Conservation (phyloP, 2,329 filamentous ascomycete genomes). For the Cytospora paraplurivora region DNA sequence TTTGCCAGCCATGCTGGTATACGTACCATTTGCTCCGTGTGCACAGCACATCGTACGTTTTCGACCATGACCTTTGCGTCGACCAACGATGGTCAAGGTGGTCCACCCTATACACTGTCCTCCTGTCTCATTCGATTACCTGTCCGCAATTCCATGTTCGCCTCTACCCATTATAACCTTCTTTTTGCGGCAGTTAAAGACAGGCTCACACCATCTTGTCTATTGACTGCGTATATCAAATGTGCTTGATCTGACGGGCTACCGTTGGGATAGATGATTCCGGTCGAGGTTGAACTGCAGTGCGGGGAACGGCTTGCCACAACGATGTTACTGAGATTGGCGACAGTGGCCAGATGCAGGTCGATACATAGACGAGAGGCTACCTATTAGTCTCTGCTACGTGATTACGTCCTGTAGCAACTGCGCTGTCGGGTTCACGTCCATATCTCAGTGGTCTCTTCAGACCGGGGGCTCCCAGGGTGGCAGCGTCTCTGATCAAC, state of each 20-base stretch:
- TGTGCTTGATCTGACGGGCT: conserved; percentile 1
- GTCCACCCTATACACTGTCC: neutral
- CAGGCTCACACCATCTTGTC: conserved; percentile 14
- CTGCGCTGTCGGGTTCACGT: too few species aligned
- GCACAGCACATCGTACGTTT: neutral
- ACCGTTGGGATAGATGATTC: conserved; percentile 12
- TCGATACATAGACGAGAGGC: too few species aligned
- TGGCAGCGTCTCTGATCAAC: too few species aligned
- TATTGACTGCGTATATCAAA: conserved; percentile 6
- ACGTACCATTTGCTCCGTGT: neutral
- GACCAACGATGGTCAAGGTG: neutral
- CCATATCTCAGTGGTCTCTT: too few species aligned
- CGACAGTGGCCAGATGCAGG: too few species aligned
- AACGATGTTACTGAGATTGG: neutral
- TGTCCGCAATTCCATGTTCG: neutral
- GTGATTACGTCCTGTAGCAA: too few species aligned
- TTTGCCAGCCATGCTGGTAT: neutral
- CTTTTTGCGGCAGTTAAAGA: neutral
- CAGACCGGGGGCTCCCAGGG: too few species aligned
- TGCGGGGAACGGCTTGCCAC: conserved; percentile 13
- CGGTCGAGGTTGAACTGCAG: conserved; percentile 12
- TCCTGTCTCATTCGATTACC: neutral
- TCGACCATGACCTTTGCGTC: neutral
- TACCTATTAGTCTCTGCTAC: too few species aligned
- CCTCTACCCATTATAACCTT: neutral